Conservation (phyloP, 2,329 filamentous ascomycete genomes). For the Pyrenophora graminea region DNA sequence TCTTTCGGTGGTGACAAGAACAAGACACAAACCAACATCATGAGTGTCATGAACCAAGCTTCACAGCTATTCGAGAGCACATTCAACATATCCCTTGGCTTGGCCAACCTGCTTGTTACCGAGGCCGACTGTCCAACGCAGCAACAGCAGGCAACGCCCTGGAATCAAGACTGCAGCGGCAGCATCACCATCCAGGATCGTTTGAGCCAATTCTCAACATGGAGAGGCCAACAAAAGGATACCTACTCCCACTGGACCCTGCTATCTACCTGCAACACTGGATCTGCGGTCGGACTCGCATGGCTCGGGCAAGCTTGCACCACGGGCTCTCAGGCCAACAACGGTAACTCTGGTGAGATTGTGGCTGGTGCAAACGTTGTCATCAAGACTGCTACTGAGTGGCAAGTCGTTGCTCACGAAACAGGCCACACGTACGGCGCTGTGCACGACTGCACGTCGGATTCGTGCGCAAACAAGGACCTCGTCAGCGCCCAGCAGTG, state of each 20-base stretch:
- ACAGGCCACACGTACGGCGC: conserved; percentile 93
- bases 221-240: conserved; percentile 79
- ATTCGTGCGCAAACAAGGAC: conserved; percentile 68
- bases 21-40: conserved; percentile 73
- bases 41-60: conserved; percentile 81
- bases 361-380: conserved; percentile 90
- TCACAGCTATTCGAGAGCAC: conserved; percentile 85
- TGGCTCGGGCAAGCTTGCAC: conserved; percentile 91
- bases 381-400: conserved; percentile 78
- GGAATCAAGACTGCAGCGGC: conserved; percentile 78
- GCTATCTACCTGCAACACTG: conserved; percentile 79
- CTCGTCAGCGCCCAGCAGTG: conserved; percentile 68
- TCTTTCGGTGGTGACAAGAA: conserved; percentile 73
- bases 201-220: conserved; percentile 83
- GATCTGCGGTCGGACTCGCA: conserved; percentile 83
- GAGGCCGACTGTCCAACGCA: conserved; percentile 74
- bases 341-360: conserved; percentile 63
- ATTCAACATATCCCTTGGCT: conserved; percentile 92
- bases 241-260: conserved; percentile 92
- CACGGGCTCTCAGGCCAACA: conserved; percentile 55
- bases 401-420: conserved; percentile 96
- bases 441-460: conserved; percentile 82
- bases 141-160: conserved; percentile 69
- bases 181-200: conserved; percentile 71
- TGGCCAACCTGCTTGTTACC: conserved; percentile 82